Evolutionary conservation across 2,329 filamentous ascomycete species (phyloP).

Genomic region (Botrytis fragariae): DNA sequence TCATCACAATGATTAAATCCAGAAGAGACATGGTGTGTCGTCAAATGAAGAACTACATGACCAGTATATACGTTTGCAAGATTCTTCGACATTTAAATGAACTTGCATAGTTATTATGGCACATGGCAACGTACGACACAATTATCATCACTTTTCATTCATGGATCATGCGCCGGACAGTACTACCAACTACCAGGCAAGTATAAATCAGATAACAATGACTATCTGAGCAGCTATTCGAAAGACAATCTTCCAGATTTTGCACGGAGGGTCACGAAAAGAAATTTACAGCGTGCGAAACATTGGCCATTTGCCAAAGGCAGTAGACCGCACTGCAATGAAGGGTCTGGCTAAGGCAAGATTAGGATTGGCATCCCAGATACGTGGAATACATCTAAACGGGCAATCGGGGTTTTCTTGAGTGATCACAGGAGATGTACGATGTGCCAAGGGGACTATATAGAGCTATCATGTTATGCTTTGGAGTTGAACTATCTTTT

Average conservation of each 20-base stretch:
- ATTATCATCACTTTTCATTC: too few relatives aligned
- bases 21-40: neutral
- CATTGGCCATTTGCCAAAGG: neutral
- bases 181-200: neutral
- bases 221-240: neutral
- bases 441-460: neutral
- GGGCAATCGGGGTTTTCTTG: neutral
- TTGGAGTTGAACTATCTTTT: neutral
- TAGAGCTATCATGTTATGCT: too few relatives aligned
- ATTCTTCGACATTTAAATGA: neutral
- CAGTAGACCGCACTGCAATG: neutral
- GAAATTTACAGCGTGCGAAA: neutral
- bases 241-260: neutral
- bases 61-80: neutral
- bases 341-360: accelerated
- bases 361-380: neutral
- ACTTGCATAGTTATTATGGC: neutral
- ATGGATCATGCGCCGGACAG: neutral
- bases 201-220: neutral
- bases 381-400: too few relatives aligned
- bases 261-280: neutral
- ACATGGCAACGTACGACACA: neutral
- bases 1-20: neutral
- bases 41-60: neutral
- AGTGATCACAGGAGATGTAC: neutral